A percentile compares a stretch with the other conserved stretches of the same genome.
phyloP scores from a whole-genome alignment of 73 alveolate genomes.

The Tetrahymena malaccensis region DNA sequence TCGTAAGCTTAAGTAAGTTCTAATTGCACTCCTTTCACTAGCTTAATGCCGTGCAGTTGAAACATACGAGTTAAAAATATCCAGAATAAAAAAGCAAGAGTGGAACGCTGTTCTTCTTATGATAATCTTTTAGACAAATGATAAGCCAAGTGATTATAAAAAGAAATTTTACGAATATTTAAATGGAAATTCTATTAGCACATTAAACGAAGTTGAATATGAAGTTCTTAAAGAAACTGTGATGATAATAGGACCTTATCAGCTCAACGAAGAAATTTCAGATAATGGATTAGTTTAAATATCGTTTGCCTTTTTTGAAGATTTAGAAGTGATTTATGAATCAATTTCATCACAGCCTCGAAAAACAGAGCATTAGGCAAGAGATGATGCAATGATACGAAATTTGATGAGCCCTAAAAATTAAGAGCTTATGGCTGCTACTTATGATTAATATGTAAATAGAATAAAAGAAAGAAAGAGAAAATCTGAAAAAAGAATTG shows the following conservation, averaged over 20 bases:
- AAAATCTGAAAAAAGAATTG: neutral
- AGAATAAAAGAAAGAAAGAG: neutral
- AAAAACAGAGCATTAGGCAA: neutral
- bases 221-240: neutral
- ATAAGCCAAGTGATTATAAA: neutral
- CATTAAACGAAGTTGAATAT: neutral
- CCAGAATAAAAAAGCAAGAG: neutral
- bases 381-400: neutral
- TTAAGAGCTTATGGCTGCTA: neutral
- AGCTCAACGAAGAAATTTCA: neutral
- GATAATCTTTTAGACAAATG: neutral
- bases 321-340: neutral
- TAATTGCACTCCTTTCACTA: neutral
- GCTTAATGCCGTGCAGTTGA: neutral
- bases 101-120: neutral
- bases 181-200: neutral
- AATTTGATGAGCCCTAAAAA: neutral
- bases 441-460: neutral
- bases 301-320: neutral
- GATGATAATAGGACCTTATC: neutral
- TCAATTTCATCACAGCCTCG: neutral
- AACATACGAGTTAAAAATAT: neutral
- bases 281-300: neutral
- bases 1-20: neutral
- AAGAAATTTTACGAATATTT: neutral